Conservation (phyloP, 805 yeast genomes). For the Wickerhamomyces canadensis region DNA sequence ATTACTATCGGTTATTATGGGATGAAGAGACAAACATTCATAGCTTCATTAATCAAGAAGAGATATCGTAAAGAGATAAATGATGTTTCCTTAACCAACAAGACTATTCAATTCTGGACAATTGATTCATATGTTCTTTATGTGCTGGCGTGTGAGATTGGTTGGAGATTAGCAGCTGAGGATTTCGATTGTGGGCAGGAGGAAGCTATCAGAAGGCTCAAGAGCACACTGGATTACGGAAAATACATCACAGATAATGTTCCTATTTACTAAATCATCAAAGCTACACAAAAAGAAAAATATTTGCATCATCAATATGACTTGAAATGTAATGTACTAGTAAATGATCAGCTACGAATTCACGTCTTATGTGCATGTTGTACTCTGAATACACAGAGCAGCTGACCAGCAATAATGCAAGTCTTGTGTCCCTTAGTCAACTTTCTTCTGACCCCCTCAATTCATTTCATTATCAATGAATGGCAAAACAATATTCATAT, state of each 20-base stretch:
- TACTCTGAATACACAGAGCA: too few species aligned
- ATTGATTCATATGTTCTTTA: slow-evolving; percentile 46
- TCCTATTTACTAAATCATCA: slow-evolving; percentile 7
- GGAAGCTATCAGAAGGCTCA: slow-evolving; percentile 42
- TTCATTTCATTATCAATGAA: too few species aligned
- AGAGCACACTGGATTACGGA: slow-evolving; percentile 45
- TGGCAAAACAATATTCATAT: too few species aligned
- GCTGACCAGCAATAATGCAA: too few species aligned
- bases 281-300: too few species aligned
- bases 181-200: slow-evolving; percentile 36
- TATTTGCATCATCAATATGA: too few species aligned
- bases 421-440: too few species aligned
- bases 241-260: slow-evolving; percentile 21
- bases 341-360: too few species aligned
- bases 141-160: slow-evolving; percentile 60
- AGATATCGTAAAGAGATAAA: slow-evolving; percentile 28
- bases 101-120: slow-evolving; percentile 58
- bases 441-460: too few species aligned
- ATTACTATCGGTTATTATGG: slow-evolving; percentile 62
- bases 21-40: slow-evolving; percentile 44
- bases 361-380: too few species aligned
- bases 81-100: slow-evolving; percentile 26
- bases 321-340: not conserved
- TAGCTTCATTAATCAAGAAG: slow-evolving; percentile 39
- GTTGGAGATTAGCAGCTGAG: slow-evolving; percentile 43